A percentile compares a stretch with the other conserved stretches of the same genome.
These are phyloP conservation scores for Paragyromitra xinjiangensis DNA, from an alignment of 495 filamentous ascomycete genomes.

Conservation along the genomic window DNA sequence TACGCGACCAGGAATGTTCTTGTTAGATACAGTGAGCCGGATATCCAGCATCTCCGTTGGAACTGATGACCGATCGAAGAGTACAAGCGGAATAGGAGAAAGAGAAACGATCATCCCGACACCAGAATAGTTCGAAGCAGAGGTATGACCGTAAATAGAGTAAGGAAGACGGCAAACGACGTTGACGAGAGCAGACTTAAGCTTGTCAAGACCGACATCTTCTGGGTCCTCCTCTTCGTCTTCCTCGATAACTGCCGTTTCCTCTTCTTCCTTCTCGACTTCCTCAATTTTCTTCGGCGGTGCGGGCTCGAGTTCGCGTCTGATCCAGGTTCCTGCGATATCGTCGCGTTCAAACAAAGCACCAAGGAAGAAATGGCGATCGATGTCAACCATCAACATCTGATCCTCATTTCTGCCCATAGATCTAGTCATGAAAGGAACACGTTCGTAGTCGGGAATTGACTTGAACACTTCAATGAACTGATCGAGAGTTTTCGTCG, in stretches of 20 bases:
- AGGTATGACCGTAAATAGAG: conserved; percentile 57
- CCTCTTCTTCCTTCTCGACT: conserved; percentile 26
- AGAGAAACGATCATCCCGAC: conserved; percentile 56
- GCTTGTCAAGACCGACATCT: conserved; percentile 52
- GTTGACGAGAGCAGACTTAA: conserved; percentile 56
- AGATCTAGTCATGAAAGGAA: conserved; percentile 57
- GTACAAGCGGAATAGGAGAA: conserved; percentile 55
- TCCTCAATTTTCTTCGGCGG: conserved; percentile 36
- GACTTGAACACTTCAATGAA: conserved; percentile 56
- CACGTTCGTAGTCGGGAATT: conserved; percentile 54
- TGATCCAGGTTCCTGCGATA: conserved; percentile 51
- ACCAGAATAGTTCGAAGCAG: conserved; percentile 56
- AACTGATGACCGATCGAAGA: conserved; percentile 56
- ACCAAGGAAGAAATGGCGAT: conserved; percentile 58
- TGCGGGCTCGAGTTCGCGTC: conserved; percentile 52
- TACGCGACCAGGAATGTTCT: conserved; percentile 55
- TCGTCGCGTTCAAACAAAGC: conserved; percentile 56
- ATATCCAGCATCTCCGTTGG: conserved; percentile 58
- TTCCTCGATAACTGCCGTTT: conserved; percentile 30
- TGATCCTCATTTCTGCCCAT: conserved; percentile 57
- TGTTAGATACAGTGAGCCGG: conserved; percentile 57
- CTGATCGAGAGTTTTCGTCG: conserved; percentile 56
- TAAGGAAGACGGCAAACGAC: conserved; percentile 57
- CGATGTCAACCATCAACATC: conserved; percentile 57
- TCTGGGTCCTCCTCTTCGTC: conserved; percentile 56